Base-by-base conservation (phyloP, 768 basidiomycete species). In the Gyrodon lividus region DNA sequence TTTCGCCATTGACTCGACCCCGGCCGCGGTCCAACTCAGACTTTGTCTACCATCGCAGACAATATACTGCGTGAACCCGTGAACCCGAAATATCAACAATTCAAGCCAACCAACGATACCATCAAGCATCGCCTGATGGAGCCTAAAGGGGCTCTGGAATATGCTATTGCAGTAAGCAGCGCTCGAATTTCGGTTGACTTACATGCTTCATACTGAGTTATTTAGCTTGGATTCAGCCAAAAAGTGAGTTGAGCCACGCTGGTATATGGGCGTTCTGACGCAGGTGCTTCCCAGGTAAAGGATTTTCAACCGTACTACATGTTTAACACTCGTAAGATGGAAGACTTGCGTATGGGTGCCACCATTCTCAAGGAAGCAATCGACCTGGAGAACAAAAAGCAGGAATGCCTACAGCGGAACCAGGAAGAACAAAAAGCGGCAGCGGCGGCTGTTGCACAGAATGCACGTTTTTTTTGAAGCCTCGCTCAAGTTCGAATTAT, bases 261-360 rank as follows among this genome's bases (percentile, higher is more conserved):
- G 41, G n/a, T 39, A 30, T 16, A 19, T 7, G 31, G 39, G 19
- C 1, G 17, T 14, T 37, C 31, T 23, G 9, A 33, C 31, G 41
- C 16, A 39, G 48, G 16, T 41, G 20, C 26, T 39, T 34, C 58
- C 5, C 46, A 89, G 86, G 85, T 90, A 47, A 70, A 74, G 46
- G 72, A 83, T 39, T 88, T 90, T 55, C 87, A 91, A 59, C 89
- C 89, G 0, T 80, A 76, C 60, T 93, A 92, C 56, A 71, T 72
- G 13, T 92, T 84, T 67, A 75, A 84, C 56, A 66, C 71, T 16
- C 72, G 70, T 20, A 72, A 73, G 51, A 71, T 80, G 66, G 68
- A 72, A 13, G 81, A 87, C 52, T 70, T 93, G 13, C 73, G 71
- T 16, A 76, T 84, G 28, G 91, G 89, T 10, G 76, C 81, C 1